Conservation (phyloP, 306 rosid genomes). For the Inga laurina region DNA sequence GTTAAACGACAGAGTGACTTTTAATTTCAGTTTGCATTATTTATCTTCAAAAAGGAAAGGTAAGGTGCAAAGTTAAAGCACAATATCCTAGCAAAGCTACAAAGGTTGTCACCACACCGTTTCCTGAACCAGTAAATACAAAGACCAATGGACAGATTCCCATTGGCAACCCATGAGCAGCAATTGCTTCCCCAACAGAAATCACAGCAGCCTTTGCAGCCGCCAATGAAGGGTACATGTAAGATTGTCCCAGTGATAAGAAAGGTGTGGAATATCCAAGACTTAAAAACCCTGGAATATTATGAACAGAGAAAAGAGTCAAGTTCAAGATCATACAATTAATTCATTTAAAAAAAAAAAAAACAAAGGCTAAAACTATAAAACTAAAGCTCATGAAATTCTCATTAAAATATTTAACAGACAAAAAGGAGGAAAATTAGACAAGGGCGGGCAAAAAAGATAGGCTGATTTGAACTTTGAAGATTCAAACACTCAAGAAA, state of each 20-base stretch:
- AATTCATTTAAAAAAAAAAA: neutral
- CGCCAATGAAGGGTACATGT: slow-evolving; percentile 93
- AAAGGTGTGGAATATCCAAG: slow-evolving; percentile 98
- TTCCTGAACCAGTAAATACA: slow-evolving; percentile 92
- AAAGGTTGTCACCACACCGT: slow-evolving; percentile 50
- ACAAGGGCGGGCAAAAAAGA: neutral
- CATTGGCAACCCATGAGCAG: slow-evolving; percentile 74
- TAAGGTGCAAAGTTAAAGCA: neutral
- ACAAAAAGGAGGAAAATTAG: neutral
- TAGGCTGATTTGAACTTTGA: neutral
- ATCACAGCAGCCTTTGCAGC: slow-evolving; percentile 97
- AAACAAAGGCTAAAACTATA: neutral
- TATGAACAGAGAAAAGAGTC: slow-evolving; percentile 20
- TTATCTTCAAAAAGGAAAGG: slow-evolving; percentile 11
- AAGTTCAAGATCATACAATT: slow-evolving; percentile 19
- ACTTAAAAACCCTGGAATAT: slow-evolving; percentile 68
- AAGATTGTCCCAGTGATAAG: slow-evolving; percentile 87
- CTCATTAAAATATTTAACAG: neutral
- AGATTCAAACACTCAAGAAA: neutral
- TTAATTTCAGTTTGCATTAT: slow-evolving; percentile 5
- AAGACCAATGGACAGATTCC: slow-evolving; percentile 92
- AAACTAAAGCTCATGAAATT: neutral
- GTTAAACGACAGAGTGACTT: slow-evolving; percentile 4
- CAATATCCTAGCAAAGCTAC: slow-evolving; percentile 40
- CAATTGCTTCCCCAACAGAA: slow-evolving; percentile 93